Conservation (phyloP, 2,329 filamentous ascomycete genomes). For the Hansfordia pulvinata region DNA sequence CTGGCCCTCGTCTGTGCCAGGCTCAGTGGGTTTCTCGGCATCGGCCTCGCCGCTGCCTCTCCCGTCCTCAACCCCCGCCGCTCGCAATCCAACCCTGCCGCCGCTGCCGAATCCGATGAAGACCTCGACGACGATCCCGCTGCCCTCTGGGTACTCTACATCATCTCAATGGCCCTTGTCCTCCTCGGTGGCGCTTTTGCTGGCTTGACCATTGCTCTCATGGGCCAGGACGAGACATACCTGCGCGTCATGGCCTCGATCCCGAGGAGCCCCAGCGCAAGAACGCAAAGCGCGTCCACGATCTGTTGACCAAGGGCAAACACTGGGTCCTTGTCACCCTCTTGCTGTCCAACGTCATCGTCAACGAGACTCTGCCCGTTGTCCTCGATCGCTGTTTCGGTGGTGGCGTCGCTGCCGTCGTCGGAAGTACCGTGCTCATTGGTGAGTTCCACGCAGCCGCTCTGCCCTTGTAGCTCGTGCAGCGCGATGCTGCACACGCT, state of each 20-base stretch:
- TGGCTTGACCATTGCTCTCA: slow-evolving; percentile 72
- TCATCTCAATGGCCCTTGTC: slow-evolving; percentile 68
- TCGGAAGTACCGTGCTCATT: slow-evolving; percentile 87
- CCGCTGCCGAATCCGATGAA: too few relatives aligned
- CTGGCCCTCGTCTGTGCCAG: too few relatives aligned
- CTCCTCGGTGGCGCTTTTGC: slow-evolving; percentile 87
- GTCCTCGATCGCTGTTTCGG: slow-evolving; percentile 88
- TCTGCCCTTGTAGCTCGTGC: slow-evolving; percentile 1
- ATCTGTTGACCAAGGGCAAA: slow-evolving; percentile 74
- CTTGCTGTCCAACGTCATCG: slow-evolving; percentile 90
- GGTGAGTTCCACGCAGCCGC: slow-evolving; percentile 39
- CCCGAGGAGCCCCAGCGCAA: slow-evolving; percentile 73
- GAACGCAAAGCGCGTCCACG: slow-evolving; percentile 70
- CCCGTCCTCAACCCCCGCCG: slow-evolving; percentile 23
- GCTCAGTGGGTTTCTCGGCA: slow-evolving; percentile 15
- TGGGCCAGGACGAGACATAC: slow-evolving; percentile 85
- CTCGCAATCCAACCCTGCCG: too few relatives aligned
- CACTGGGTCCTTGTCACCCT: slow-evolving; percentile 97
- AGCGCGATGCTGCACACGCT: neutral
- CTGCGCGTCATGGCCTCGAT: slow-evolving; percentile 84
- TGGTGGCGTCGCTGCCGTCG: slow-evolving; percentile 84
- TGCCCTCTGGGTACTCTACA: slow-evolving; percentile 67
- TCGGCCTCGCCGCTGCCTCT: slow-evolving; percentile 28
- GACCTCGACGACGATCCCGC: slow-evolving; percentile 43
- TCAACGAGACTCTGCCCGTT: slow-evolving; percentile 92